Evolutionary conservation across 441 rosid species (phyloP).

Genomic region (Flueggea neowawraea): DNA sequence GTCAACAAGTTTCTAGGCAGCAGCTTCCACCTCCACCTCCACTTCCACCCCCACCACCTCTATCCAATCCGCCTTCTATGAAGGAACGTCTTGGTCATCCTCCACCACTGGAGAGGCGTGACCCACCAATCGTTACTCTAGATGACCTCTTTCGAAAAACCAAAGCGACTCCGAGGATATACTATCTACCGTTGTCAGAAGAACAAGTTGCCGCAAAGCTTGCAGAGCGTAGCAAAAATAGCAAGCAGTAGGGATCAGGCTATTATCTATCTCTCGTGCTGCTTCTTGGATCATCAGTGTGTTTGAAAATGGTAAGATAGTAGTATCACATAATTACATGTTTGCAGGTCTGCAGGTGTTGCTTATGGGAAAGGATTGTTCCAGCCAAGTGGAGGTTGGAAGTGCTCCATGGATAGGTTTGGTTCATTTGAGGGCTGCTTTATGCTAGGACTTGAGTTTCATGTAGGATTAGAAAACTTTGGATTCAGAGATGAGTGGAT

Average conservation of each 20-base stretch:
- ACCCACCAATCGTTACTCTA: conserved; percentile 81
- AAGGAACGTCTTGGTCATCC: conserved; percentile 58
- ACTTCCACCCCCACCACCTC: conserved; percentile 49
- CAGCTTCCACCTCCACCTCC: conserved; percentile 63
- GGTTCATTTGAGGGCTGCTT: too few species aligned
- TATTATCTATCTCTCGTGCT: conserved; percentile 9
- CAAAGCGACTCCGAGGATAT: conserved; percentile 88
- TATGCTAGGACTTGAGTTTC: too few species aligned
- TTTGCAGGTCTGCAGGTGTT: conserved; percentile 52
- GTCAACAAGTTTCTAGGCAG: conserved; percentile 47
- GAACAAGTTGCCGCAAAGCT: conserved; percentile 77
- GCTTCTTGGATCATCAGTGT: neutral
- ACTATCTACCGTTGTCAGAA: conserved; percentile 90
- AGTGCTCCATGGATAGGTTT: conserved; percentile 1
- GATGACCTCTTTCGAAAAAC: conserved; percentile 96
- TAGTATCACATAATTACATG: conserved; percentile 27
- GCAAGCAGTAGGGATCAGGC: conserved; percentile 44
- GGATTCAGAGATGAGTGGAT: too few species aligned
- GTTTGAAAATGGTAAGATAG: conserved; percentile 20
- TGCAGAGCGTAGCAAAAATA: conserved; percentile 36
- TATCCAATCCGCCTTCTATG: conserved; percentile 39
- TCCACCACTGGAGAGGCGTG: conserved; percentile 64
- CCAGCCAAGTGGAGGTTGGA: conserved; percentile 23
- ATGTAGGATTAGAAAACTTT: too few species aligned
- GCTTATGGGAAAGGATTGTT: conserved; percentile 25